Percentiles rank a stretch among this genome's conserved stretches.
Evolutionary conservation across 148 eudicot genomes (phyloP).

Genomic region (Mesembryanthemum crystallinum): DNA sequence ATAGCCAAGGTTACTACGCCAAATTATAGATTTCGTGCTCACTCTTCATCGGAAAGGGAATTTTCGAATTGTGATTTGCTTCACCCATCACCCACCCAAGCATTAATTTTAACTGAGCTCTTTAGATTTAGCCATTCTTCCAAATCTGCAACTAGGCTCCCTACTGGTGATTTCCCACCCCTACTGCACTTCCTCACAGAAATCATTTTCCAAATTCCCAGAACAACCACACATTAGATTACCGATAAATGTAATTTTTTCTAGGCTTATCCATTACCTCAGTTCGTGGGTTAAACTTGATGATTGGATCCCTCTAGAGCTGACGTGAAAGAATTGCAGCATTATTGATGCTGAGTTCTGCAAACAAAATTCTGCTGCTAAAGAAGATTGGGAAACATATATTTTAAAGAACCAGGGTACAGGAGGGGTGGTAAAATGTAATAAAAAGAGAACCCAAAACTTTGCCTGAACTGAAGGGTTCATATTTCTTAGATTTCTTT

Average conservation of each 20-base stretch:
- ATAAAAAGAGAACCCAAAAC: conserved; percentile 43
- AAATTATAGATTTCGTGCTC: not conserved
- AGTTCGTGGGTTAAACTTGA: conserved; percentile 44
- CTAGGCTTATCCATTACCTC: conserved; percentile 35
- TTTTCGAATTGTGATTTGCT: not conserved
- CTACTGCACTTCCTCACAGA: conserved; percentile 71
- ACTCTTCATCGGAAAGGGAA: too few relatives aligned
- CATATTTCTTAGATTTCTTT: conserved; percentile 49
- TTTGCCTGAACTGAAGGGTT: conserved; percentile 36
- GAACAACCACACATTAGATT: not conserved
- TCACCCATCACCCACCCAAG: conserved; percentile 45
- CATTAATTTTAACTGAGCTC: conserved; percentile 50
- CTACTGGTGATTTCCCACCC: conserved; percentile 58
- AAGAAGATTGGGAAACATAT: not conserved
- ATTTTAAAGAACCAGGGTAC: not conserved
- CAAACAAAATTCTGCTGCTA: not conserved
- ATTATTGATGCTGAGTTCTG: not conserved
- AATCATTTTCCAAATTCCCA: conserved; percentile 33
- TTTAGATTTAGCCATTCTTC: conserved; percentile 58
- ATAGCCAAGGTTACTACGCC: conserved; percentile 13
- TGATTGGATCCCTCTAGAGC: conserved; percentile 33
- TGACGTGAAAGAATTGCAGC: conserved; percentile 25
- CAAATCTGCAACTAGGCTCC: conserved; percentile 42
- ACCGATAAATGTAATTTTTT: not conserved
- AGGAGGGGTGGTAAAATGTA: not conserved